Conservation (phyloP, 176 grass and related monocot species). For the Triticum turgidum region DNA sequence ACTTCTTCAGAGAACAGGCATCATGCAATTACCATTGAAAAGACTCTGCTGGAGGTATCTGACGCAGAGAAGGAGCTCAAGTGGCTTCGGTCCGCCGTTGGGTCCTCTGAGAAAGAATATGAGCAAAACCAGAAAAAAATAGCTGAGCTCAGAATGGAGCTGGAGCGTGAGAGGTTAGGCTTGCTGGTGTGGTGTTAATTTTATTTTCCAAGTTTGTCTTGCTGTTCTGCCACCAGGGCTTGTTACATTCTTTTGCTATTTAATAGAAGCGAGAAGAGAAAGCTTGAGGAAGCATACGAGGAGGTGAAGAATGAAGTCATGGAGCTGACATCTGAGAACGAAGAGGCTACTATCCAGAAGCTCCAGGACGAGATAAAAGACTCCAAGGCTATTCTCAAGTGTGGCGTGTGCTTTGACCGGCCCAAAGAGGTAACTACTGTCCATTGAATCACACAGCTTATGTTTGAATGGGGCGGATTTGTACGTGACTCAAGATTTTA, state of each 20-base stretch:
- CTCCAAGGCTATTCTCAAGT: conserved; percentile 98
- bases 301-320: conserved; percentile 85
- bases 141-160: conserved; percentile 60
- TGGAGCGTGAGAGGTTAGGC: conserved; percentile 82
- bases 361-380: conserved; percentile 96
- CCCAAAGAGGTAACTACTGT: conserved; percentile 85
- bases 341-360: conserved; percentile 81
- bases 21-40: conserved; percentile 65
- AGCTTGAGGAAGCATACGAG: conserved; percentile 73
- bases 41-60: conserved; percentile 58
- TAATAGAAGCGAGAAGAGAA: conserved; percentile 52
- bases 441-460: neutral
- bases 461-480: neutral
- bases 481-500: neutral
- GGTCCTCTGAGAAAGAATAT: conserved; percentile 74
- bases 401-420: conserved; percentile 87
- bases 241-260: conserved; percentile 33
- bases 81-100: conserved; percentile 70
- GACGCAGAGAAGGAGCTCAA: conserved; percentile 87
- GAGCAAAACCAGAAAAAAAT: conserved; percentile 84
- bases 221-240: neutral
- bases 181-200: conserved; percentile 1
- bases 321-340: conserved; percentile 75
- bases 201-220: conserved; percentile 21
- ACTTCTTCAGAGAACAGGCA: conserved; percentile 72